These are phyloP conservation scores for Osmanthus fragrans DNA, from an alignment of 257 asterid genomes.

Conservation along the genomic window DNA sequence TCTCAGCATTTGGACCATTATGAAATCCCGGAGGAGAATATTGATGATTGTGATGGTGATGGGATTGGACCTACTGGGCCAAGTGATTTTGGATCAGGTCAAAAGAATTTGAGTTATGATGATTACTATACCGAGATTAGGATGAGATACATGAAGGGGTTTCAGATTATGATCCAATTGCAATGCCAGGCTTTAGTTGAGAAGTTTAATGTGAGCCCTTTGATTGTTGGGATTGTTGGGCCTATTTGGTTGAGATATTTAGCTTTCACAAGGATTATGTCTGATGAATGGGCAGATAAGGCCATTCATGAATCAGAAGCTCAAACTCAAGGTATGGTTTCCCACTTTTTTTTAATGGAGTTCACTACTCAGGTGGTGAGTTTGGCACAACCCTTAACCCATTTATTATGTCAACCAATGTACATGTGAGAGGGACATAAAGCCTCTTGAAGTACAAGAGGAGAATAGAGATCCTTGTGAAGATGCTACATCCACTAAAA, in stretches of 20 bases:
- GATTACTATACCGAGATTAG: conserved; percentile 57
- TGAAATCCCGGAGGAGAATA: conserved; percentile 19
- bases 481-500: not conserved
- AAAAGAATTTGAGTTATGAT: conserved; percentile 32
- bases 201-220: conserved; percentile 61
- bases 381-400: conserved; percentile 24
- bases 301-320: conserved; percentile 61
- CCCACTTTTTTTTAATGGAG: conserved; percentile 17
- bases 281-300: conserved; percentile 75
- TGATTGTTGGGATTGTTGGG: conserved; percentile 60
- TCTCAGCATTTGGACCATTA: conserved; percentile 43
- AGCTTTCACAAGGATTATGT: conserved; percentile 53
- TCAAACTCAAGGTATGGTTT: conserved; percentile 40
- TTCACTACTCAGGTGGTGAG: not conserved
- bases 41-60: conserved; percentile 30
- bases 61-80: conserved; percentile 54
- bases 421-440: not conserved
- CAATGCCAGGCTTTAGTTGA: conserved; percentile 79
- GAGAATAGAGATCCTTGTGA: not conserved
- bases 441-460: not conserved
- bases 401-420: not conserved
- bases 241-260: conserved; percentile 69
- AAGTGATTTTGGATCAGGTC: conserved; percentile 54
- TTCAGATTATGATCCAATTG: conserved; percentile 74
- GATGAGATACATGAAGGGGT: conserved; percentile 59